These are phyloP conservation scores for Auricularia auricula-judae DNA, from an alignment of 768 basidiomycete genomes.

Conservation along the genomic window DNA sequence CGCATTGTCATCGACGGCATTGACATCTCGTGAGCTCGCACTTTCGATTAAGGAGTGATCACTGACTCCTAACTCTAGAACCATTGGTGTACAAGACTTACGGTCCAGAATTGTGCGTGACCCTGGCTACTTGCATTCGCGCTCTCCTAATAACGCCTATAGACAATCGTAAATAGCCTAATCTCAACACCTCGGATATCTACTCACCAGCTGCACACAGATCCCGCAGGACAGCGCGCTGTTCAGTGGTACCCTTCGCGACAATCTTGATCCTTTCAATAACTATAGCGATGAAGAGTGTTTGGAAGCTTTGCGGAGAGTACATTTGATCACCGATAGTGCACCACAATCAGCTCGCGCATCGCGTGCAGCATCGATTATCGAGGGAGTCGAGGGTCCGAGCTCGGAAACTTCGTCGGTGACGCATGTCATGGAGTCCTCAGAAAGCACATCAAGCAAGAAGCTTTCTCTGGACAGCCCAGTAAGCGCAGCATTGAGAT, in stretches of 20 bases:
- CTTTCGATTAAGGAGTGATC: background rate
- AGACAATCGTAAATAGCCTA: conserved; percentile 13
- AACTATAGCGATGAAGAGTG: conserved; percentile 77
- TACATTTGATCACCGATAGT: conserved; percentile 55
- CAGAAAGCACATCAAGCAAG: background rate
- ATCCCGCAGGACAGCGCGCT: conserved; percentile 24
- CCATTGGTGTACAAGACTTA: conserved; percentile 74
- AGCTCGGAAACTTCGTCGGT: conserved; percentile 24
- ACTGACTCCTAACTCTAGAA: conserved; percentile 10
- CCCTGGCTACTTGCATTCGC: background rate
- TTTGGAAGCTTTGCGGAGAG: conserved; percentile 68
- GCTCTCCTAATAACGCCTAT: background rate
- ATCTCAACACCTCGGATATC: background rate
- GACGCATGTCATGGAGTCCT: conserved; percentile 20
- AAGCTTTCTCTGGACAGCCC: conserved; percentile 17
- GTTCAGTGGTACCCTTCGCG: conserved; percentile 24
- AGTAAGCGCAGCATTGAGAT: background rate
- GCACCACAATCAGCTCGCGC: conserved; percentile 36
- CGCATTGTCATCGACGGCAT: conserved; percentile 78
- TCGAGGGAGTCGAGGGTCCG: conserved; percentile 24
- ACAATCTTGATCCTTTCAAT: conserved; percentile 35
- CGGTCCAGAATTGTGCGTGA: conserved; percentile 29
- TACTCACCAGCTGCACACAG: background rate
- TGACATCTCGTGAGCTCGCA: conserved; percentile 45
- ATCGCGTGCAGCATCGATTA: conserved; percentile 34